A percentile compares a stretch with the other conserved stretches of the same genome.
phyloP scores from a whole-genome alignment of 805 yeast species.

The Candida nonsorbophila region DNA sequence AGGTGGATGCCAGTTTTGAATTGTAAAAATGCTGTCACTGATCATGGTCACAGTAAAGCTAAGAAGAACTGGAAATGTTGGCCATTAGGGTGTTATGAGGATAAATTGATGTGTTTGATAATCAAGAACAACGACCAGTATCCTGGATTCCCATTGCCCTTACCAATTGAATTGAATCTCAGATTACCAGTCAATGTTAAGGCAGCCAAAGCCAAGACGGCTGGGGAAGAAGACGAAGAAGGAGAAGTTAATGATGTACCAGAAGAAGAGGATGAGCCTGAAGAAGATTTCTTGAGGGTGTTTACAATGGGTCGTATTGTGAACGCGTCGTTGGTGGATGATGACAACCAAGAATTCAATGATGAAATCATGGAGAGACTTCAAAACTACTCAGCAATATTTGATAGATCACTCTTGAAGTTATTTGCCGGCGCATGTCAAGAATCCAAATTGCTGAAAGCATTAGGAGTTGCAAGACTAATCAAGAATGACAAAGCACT shows the following conservation, averaged over 20 bases:
- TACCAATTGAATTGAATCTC: constrained; percentile 74
- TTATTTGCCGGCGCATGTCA: constrained; percentile 72
- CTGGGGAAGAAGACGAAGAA: constrained; percentile 18
- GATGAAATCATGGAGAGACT: constrained; percentile 48
- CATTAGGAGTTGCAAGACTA: constrained; percentile 62
- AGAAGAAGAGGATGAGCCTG: constrained; percentile 39
- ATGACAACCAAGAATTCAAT: constrained; percentile 21
- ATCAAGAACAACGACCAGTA: constrained; percentile 59
- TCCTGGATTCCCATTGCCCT: constrained; percentile 81
- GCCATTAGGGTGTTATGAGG: constrained; percentile 80
- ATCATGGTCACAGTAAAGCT: constrained; percentile 44
- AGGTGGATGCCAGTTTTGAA: constrained; percentile 85
- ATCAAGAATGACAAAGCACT: constrained; percentile 75
- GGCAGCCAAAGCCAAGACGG: constrained; percentile 12
- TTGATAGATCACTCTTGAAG: constrained; percentile 75
- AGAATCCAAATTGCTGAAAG: constrained; percentile 58
- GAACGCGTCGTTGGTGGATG: constrained; percentile 44
- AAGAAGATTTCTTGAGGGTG: constrained; percentile 60
- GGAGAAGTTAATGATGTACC: constrained; percentile 4
- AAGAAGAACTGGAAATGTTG: constrained; percentile 63
- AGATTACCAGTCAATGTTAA: constrained; percentile 52
- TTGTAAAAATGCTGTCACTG: constrained; percentile 37
- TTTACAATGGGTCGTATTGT: constrained; percentile 57
- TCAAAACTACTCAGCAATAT: constrained; percentile 44
- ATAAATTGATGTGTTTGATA: constrained; percentile 67